Evolutionary conservation across 805 yeast species (phyloP).

Genomic region (Candida caryicola): DNA sequence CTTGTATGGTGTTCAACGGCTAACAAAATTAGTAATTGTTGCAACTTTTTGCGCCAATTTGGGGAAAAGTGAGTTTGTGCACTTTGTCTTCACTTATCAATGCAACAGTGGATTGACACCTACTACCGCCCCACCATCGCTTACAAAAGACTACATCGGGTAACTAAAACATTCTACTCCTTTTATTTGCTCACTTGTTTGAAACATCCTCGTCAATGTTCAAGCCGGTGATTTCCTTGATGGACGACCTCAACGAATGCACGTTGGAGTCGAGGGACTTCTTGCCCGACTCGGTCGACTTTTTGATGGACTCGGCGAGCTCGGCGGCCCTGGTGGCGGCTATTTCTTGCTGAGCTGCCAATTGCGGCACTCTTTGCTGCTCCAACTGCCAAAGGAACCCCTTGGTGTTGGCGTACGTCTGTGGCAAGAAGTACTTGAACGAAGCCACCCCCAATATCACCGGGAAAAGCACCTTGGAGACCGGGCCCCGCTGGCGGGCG

Average conservation of each 20-base stretch:
- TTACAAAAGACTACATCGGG: too few relatives aligned
- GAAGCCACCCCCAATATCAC: slow-evolving; percentile 58
- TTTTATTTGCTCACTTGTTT: slow-evolving; percentile 48
- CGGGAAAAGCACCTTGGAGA: slow-evolving; percentile 57
- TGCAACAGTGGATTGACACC: too few relatives aligned
- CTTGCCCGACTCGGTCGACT: slow-evolving; percentile 39
- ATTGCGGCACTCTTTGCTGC: slow-evolving; percentile 53
- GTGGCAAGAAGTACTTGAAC: slow-evolving; percentile 69
- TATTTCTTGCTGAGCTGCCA: slow-evolving; percentile 60
- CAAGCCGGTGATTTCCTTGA: slow-evolving; percentile 64
- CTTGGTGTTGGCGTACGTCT: slow-evolving; percentile 62
- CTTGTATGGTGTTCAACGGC: too few relatives aligned
- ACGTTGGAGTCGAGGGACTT: slow-evolving; percentile 34
- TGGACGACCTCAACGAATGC: slow-evolving; percentile 37
- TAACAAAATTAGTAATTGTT: too few relatives aligned
- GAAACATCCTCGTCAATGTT: slow-evolving; percentile 60
- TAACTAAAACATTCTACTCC: too few relatives aligned
- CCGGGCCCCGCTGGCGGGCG: slow-evolving; percentile 62
- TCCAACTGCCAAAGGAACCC: slow-evolving; percentile 60
- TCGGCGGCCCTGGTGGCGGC: slow-evolving; percentile 46
- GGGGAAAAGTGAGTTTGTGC: too few relatives aligned
- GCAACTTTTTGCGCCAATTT: too few relatives aligned
- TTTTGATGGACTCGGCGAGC: slow-evolving; percentile 43
- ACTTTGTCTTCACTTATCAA: too few relatives aligned
- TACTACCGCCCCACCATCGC: too few relatives aligned